These are phyloP conservation scores for Pleurotus platypus DNA, from an alignment of 768 basidiomycete genomes.

Conservation along the genomic window DNA sequence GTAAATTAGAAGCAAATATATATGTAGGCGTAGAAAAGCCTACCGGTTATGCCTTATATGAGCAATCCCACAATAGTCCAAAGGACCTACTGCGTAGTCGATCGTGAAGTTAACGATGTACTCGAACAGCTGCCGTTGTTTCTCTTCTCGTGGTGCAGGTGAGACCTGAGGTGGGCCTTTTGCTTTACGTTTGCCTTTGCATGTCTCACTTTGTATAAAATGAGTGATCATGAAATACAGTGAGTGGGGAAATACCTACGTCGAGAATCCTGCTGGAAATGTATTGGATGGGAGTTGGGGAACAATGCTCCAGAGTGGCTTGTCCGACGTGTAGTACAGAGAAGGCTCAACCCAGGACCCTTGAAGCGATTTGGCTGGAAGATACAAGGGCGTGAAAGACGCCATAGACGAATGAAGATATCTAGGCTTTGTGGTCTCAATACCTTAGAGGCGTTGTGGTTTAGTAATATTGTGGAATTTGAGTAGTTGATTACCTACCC, in stretches of 20 bases:
- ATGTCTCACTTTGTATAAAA: background rate
- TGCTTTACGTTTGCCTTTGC: background rate
- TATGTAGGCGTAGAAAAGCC: background rate
- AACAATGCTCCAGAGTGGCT: slow-evolving; percentile 1
- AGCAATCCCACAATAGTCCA: slow-evolving; percentile 10
- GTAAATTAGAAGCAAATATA: background rate
- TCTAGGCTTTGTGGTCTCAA: background rate
- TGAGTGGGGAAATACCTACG: background rate
- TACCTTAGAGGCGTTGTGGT: background rate
- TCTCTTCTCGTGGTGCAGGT: background rate
- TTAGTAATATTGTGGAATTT: background rate
- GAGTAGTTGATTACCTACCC: background rate
- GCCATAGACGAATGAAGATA: background rate
- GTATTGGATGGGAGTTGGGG: slow-evolving; percentile 4
- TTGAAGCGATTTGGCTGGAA: background rate
- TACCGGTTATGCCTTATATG: slow-evolving; percentile 2
- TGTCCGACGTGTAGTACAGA: background rate
- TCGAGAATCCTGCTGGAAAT: background rate
- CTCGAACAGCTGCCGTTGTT: background rate
- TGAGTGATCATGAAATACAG: background rate
- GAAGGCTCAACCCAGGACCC: background rate
- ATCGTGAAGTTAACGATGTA: slow-evolving; percentile 6
- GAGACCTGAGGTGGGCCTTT: background rate
- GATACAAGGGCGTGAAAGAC: background rate
- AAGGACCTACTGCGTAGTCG: slow-evolving; percentile 6